A percentile compares a stretch with the other conserved stretches of the same genome.
Conservation (phyloP, 1,284 basidiomycete genomes). For the Leccinum pseudoinsigne region DNA sequence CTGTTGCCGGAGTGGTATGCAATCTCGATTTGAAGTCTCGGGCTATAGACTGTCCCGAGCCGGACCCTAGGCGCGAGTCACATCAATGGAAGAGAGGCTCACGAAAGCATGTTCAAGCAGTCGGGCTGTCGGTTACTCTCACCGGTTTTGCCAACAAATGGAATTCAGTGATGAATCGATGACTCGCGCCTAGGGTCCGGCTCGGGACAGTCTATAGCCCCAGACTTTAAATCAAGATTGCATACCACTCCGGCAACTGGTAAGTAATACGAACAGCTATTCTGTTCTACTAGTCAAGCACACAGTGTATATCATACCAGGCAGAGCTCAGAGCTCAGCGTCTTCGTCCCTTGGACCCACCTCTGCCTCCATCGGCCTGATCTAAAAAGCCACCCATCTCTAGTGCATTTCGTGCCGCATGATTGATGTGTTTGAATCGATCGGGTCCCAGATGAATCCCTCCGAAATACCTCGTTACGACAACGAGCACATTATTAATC, state of each 20-base stretch:
- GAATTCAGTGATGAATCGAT: too few species aligned
- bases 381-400: constrained; percentile 82
- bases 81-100: too few species aligned
- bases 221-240: background rate
- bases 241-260: too few species aligned
- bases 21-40: too few species aligned
- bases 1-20: too few species aligned
- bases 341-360: constrained; percentile 28
- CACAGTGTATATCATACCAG: background rate
- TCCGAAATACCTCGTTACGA: constrained; percentile 83
- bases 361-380: constrained; percentile 23
- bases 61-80: too few species aligned
- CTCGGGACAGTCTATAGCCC: background rate
- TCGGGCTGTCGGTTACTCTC: too few species aligned
- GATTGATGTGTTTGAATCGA: constrained; percentile 91
- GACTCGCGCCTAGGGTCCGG: background rate
- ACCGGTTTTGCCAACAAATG: too few species aligned
- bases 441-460: constrained; percentile 85
- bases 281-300: background rate
- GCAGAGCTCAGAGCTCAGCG: constrained; percentile 5
- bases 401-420: constrained; percentile 84
- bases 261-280: too few species aligned
- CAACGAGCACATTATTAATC: constrained; percentile 78
- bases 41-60: too few species aligned
- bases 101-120: too few species aligned